A percentile compares a stretch with the other conserved stretches of the same genome.
phyloP scores from a whole-genome alignment of 2,329 filamentous ascomycete species.

The Pseudogymnoascus sp. region DNA sequence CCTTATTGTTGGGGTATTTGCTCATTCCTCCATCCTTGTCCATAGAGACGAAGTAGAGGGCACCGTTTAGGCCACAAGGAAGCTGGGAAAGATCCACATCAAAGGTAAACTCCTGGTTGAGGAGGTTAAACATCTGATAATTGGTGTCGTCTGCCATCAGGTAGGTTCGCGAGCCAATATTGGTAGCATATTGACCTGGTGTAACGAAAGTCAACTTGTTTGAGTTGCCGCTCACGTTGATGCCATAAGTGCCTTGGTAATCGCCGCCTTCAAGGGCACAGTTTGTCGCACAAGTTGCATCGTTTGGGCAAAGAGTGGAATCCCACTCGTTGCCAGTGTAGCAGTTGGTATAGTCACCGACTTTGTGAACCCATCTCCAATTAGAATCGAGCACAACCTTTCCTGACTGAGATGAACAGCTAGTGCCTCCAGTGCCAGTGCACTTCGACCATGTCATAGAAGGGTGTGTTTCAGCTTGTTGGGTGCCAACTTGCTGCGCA shows the following conservation, averaged over 20 bases:
- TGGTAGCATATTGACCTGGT: conserved; percentile 38
- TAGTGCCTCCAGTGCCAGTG: conserved; percentile 32
- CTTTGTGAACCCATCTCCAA: conserved; percentile 50
- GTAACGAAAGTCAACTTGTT: conserved; percentile 52
- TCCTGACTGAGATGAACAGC: conserved; percentile 40
- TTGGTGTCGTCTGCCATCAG: conserved; percentile 53
- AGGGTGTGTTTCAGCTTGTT: conserved; percentile 42
- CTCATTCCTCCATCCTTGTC: conserved; percentile 50
- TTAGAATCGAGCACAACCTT: conserved; percentile 48
- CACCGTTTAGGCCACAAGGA: conserved; percentile 64
- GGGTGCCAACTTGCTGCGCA: conserved; percentile 42
- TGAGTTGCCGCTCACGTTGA: conserved; percentile 43
- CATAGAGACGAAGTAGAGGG: conserved; percentile 60
- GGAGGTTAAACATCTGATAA: conserved; percentile 58
- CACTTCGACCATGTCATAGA: conserved; percentile 45
- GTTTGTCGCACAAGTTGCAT: conserved; percentile 38
- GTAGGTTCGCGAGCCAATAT: conserved; percentile 52
- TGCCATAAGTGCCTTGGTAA: conserved; percentile 45
- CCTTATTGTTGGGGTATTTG: conserved; percentile 44
- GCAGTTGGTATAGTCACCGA: conserved; percentile 34
- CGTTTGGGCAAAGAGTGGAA: conserved; percentile 35
- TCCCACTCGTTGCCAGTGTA: conserved; percentile 39
- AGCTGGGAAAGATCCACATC: conserved; percentile 63
- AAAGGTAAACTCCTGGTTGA: conserved; percentile 63
- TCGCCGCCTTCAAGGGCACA: conserved; percentile 49